Conservation (phyloP, 768 basidiomycete genomes). For the Neoboletus magnificus region DNA sequence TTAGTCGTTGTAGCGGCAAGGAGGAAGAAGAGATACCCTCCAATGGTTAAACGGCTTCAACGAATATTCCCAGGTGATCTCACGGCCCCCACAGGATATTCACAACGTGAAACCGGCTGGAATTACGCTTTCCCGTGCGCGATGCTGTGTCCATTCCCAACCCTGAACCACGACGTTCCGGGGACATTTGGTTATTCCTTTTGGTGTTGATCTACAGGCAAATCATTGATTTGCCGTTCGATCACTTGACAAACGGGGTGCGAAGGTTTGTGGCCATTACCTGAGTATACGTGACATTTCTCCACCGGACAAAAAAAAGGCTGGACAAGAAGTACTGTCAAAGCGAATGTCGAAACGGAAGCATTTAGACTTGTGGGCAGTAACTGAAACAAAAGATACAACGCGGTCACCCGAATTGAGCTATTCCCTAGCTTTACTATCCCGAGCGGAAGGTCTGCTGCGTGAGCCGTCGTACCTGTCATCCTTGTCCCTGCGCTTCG, state of each 20-base stretch:
- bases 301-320: not conserved
- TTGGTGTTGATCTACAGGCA: not conserved
- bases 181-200: not conserved
- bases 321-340: not conserved
- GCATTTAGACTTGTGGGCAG: not conserved
- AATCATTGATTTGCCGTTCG: not conserved
- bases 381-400: conserved; percentile 3
- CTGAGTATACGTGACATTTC: not conserved
- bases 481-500: conserved; percentile 1
- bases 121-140: not conserved
- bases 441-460: not conserved
- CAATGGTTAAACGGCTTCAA: not conserved
- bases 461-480: conserved; percentile 5
- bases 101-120: not conserved
- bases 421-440: conserved; percentile 1
- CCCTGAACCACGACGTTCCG: not conserved
- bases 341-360: not conserved
- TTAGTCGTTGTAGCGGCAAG: not conserved
- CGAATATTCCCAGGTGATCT: not conserved
- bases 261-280: not conserved
- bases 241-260: not conserved
- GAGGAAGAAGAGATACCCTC: not conserved
- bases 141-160: not conserved
- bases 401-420: not conserved
- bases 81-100: not conserved